phyloP scores from a whole-genome alignment of 495 filamentous ascomycete species.

The Daldinia caldariorum region DNA sequence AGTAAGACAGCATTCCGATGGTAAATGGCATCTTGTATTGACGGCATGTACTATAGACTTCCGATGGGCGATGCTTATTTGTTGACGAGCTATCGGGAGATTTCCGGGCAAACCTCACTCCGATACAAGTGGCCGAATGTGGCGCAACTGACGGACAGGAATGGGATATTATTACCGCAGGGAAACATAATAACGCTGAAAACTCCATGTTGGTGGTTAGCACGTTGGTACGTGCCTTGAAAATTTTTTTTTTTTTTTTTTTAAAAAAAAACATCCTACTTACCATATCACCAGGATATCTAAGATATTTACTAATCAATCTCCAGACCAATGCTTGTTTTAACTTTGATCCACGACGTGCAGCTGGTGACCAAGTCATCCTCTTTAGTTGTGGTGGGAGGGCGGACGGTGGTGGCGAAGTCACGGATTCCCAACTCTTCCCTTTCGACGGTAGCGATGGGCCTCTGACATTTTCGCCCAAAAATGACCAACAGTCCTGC shows the following conservation, averaged over 20 bases:
- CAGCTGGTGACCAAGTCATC: slow-evolving; percentile 58
- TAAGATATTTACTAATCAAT: slow-evolving; percentile 4
- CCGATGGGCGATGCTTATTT: slow-evolving; percentile 62
- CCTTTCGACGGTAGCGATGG: slow-evolving; percentile 55
- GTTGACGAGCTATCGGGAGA: slow-evolving; percentile 65
- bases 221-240: slow-evolving; percentile 52
- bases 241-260: no score
- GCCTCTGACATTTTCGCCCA: slow-evolving; percentile 54
- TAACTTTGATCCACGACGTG: slow-evolving; percentile 63
- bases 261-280: neutral
- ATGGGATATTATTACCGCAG: slow-evolving; percentile 65
- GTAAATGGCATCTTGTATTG: neutral
- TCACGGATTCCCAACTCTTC: slow-evolving; percentile 62
- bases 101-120: slow-evolving; percentile 66
- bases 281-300: neutral
- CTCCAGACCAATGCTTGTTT: slow-evolving; percentile 63
- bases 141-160: slow-evolving; percentile 59
- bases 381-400: slow-evolving; percentile 66
- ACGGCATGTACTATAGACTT: slow-evolving; percentile 51
- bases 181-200: slow-evolving; percentile 58
- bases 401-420: slow-evolving; percentile 62
- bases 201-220: slow-evolving; percentile 62
- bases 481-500: slow-evolving; percentile 57
- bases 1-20: slow-evolving; percentile 42
- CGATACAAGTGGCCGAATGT: slow-evolving; percentile 60